Percentiles rank a stretch among this genome's conserved stretches.
Conservation (phyloP, 352 stramenopile genomes). For the Thalassiosira hispida region DNA sequence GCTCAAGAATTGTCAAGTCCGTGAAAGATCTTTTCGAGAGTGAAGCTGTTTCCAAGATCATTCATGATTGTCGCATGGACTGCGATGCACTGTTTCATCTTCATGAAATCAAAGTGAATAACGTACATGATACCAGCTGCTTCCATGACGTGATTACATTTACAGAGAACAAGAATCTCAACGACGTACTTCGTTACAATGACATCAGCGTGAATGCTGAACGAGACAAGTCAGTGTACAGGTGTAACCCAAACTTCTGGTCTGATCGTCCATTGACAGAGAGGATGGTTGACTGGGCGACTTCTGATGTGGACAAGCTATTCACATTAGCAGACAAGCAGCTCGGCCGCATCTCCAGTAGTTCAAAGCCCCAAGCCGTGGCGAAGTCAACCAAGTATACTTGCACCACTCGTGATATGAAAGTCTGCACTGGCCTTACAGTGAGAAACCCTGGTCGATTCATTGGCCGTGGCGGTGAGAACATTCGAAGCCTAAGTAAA, state of each 20-base stretch:
- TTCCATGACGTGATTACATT: constrained; percentile 35
- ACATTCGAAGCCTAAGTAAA: neutral
- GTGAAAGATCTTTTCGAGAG: constrained; percentile 45
- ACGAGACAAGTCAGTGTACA: constrained; percentile 47
- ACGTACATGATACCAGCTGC: constrained; percentile 51
- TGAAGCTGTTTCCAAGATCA: constrained; percentile 41
- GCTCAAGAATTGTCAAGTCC: constrained; percentile 12
- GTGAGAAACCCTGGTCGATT: neutral
- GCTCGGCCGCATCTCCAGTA: constrained; percentile 9
- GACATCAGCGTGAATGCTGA: constrained; percentile 22
- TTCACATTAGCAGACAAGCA: constrained; percentile 44
- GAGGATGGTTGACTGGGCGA: constrained; percentile 53
- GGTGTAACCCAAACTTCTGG: constrained; percentile 46
- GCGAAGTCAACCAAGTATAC: constrained; percentile 23
- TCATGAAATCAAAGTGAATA: constrained; percentile 42
- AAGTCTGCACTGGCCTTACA: neutral
- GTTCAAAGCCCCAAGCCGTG: neutral
- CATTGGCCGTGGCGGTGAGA: neutral
- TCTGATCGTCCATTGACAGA: constrained; percentile 34
- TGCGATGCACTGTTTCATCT: constrained; percentile 47
- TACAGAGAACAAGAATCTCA: constrained; percentile 36
- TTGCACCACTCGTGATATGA: neutral
- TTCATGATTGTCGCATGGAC: constrained; percentile 54
- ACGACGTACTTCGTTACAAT: constrained; percentile 39
- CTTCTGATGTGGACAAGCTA: constrained; percentile 53